phyloP scores from a whole-genome alignment of 169 alveolate species.

The Babesia bigemina region DNA sequence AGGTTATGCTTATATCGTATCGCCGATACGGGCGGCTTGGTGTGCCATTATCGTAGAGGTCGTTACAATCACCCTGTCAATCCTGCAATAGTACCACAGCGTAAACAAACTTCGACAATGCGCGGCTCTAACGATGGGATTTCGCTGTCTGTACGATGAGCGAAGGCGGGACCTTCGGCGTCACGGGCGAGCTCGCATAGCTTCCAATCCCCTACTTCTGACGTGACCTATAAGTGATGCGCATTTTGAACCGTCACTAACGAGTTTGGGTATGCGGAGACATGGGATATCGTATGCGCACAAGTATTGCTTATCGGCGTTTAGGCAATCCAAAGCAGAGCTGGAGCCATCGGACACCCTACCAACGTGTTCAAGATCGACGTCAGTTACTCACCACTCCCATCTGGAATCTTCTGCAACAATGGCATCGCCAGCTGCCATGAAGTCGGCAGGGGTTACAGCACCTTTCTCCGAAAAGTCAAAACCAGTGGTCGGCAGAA shows the following conservation, averaged over 20 bases:
- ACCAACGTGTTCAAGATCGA: background rate
- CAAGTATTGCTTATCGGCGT: constrained; percentile 50
- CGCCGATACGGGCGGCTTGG: constrained; percentile 5
- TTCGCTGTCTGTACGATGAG: too few species aligned
- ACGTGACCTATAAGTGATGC: constrained; percentile 21
- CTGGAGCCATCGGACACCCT: constrained; percentile 37
- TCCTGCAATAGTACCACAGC: background rate
- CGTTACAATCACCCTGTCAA: background rate
- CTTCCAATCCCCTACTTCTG: constrained; percentile 19
- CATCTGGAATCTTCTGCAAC: constrained; percentile 35
- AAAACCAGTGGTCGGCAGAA: constrained; percentile 40
- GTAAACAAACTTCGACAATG: too few species aligned
- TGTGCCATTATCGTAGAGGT: constrained; percentile 24
- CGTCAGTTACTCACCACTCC: constrained; percentile 49
- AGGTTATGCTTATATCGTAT: constrained; percentile 58
- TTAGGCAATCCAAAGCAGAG: constrained; percentile 19
- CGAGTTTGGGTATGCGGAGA: constrained; percentile 1
- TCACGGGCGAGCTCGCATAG: constrained; percentile 6
- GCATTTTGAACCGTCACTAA: background rate
- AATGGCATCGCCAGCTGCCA: constrained; percentile 46
- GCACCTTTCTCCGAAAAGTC: constrained; percentile 43
- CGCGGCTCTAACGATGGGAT: too few species aligned
- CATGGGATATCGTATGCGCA: constrained; percentile 27
- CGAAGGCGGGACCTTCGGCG: too few species aligned
- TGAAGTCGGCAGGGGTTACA: constrained; percentile 42